Evolutionary conservation across 2,329 filamentous ascomycete genomes (phyloP), one percentile per base, ranked within the genome.

Genomic region (Aspergillus oerlinghausenensis): DNA sequence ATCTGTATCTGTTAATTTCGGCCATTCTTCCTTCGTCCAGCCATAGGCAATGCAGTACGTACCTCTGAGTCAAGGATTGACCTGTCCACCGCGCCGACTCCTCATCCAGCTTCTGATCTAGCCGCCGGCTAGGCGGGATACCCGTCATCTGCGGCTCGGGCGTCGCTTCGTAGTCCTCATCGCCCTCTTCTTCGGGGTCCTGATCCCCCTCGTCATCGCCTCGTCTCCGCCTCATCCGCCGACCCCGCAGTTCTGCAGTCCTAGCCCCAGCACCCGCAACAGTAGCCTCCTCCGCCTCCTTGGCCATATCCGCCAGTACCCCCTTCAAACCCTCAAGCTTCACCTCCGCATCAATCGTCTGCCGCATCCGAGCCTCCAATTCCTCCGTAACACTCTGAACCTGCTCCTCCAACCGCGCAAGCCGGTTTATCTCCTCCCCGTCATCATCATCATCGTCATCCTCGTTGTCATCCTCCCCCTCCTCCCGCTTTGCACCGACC

Each of bases 291-390:
- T 62, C 65, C 2, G 69, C 66, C n/a, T 75, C 78, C 58, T 49
- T 68, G 57, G 64, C 72, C 61, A 84, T 65, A 57, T 74, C 73
- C 3, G 67, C 63, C 4, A 86, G 59, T 2, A 75, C 72, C 11
- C 76, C 73, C 29, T 74, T 73, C 48, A 84, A 66, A 4, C 70
- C 66, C 54, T 77, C 69, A 14, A 83, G 67, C 57, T 75, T 78
- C 8, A 78, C 72, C 55, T 80, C 75, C 8, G 77, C 76, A 70
- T 89, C 86, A 57, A 88, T 81, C 50, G 84, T 70, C 11, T 77
- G 73, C 17, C 85, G 78, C 65, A 88, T 79, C 49, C 75, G 77
- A 65, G 80, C 75, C 61, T 89, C 86, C 66, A 88, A 76, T 51
- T 78, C 75, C 28, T 71, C 68, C 1, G 84, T 87, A 62, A 83